Evolutionary conservation across 208 protist genomes (phyloP).

Genomic region (Leishmania braziliensis): DNA sequence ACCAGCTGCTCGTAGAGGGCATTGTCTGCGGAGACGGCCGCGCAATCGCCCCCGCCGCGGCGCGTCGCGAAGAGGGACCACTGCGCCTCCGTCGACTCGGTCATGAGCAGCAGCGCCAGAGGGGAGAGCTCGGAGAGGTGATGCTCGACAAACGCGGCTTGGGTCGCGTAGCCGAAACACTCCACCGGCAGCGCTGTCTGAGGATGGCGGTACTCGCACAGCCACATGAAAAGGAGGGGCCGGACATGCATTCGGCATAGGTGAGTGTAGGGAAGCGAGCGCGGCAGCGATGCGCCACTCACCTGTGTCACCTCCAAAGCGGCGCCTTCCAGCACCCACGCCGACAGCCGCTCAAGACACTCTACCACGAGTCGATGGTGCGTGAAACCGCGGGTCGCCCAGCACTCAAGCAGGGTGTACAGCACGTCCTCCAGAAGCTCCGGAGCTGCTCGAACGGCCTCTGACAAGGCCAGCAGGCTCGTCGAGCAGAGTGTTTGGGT

Average conservation of each 20-base stretch:
- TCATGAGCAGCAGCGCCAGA: conserved; percentile 50
- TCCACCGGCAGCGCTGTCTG: conserved; percentile 62
- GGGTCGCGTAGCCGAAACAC: conserved; percentile 58
- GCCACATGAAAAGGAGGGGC: conserved; percentile 62
- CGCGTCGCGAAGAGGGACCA: conserved; percentile 1
- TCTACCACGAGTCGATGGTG: conserved; percentile 49
- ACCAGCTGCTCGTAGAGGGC: neutral
- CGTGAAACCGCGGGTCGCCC: conserved; percentile 65
- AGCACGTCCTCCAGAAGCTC: conserved; percentile 54
- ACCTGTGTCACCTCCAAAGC: neutral
- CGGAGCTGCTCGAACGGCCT: conserved; percentile 57
- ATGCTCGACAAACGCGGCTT: conserved; percentile 30
- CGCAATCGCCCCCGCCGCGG: neutral
- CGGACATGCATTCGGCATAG: conserved; percentile 52
- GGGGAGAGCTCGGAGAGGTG: conserved; percentile 42
- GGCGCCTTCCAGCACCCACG: conserved; percentile 9
- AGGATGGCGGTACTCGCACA: conserved; percentile 62
- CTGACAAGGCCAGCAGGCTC: conserved; percentile 65
- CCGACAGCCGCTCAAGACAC: conserved; percentile 53
- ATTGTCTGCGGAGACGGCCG: neutral
- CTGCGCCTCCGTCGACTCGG: conserved; percentile 13
- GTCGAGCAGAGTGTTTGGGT: conserved; percentile 53
- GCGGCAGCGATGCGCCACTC: neutral
- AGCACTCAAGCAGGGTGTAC: conserved; percentile 79
- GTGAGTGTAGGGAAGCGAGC: conserved; percentile 15